Evolutionary conservation across 2,329 filamentous ascomycete genomes (phyloP).

Genomic region (Pseudogymnoascus sp.): DNA sequence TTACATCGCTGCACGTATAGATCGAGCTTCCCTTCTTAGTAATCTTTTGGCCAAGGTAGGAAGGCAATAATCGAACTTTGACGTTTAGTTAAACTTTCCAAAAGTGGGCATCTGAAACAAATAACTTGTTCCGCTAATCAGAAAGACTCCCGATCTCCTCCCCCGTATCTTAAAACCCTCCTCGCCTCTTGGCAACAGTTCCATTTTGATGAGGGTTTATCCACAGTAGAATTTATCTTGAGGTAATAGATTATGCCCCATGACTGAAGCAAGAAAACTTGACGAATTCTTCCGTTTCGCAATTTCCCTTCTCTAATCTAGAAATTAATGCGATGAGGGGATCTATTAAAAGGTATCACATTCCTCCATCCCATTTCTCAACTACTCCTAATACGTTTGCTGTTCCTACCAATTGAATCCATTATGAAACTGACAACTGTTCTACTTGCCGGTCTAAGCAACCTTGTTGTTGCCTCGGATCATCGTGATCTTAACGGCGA

Average conservation of each 20-base stretch:
- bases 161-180: background rate
- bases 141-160: background rate
- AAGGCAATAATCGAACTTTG: background rate
- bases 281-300: background rate
- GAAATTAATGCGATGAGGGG: background rate
- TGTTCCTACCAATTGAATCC: background rate
- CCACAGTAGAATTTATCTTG: background rate
- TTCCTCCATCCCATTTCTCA: background rate
- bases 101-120: background rate
- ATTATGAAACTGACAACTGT: conserved; percentile 3
- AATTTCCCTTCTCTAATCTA: background rate
- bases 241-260: background rate
- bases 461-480: background rate
- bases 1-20: background rate
- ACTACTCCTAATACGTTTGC: background rate
- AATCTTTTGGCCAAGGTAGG: background rate
- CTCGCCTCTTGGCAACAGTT: background rate
- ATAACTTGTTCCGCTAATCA: background rate
- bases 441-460: background rate
- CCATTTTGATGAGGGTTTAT: background rate
- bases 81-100: background rate
- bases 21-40: background rate
- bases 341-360: background rate
- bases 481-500: conserved; percentile 5
- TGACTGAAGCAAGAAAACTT: background rate